phyloP scores from a whole-genome alignment of 169 alveolate species.

The Blepharisma undulans region DNA sequence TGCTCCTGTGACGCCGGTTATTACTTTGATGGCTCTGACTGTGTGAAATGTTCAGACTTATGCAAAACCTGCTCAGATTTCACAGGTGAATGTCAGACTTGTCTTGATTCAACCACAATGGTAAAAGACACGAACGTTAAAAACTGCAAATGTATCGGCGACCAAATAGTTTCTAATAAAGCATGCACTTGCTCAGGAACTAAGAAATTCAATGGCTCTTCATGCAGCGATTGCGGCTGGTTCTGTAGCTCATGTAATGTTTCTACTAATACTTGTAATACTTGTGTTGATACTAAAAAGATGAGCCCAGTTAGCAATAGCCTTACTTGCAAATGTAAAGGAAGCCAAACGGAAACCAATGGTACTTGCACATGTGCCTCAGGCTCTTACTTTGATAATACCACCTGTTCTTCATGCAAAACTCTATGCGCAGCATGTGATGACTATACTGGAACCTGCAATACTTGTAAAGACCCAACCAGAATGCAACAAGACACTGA shows the following conservation, averaged over 20 bases:
- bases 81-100: background rate
- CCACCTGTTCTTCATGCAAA: background rate
- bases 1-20: too few species aligned
- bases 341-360: background rate
- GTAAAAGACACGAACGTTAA: background rate
- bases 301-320: background rate
- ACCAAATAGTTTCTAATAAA: background rate
- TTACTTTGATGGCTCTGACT: too few species aligned
- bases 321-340: background rate
- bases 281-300: background rate
- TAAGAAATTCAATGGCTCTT: background rate
- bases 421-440: background rate
- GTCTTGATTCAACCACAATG: background rate
- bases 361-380: background rate
- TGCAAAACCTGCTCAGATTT: too few species aligned
- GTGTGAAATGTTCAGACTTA: too few species aligned
- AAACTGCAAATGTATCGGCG: background rate
- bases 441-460: background rate
- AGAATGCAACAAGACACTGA: background rate
- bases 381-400: background rate
- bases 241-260: background rate
- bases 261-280: background rate
- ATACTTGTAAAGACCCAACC: background rate
- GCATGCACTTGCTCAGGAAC: background rate
- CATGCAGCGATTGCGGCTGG: background rate